A percentile compares a stretch with the other conserved stretches of the same genome.
Evolutionary conservation across 164 flowering plant species (phyloP).

Genomic region (Akebia trifoliata): DNA sequence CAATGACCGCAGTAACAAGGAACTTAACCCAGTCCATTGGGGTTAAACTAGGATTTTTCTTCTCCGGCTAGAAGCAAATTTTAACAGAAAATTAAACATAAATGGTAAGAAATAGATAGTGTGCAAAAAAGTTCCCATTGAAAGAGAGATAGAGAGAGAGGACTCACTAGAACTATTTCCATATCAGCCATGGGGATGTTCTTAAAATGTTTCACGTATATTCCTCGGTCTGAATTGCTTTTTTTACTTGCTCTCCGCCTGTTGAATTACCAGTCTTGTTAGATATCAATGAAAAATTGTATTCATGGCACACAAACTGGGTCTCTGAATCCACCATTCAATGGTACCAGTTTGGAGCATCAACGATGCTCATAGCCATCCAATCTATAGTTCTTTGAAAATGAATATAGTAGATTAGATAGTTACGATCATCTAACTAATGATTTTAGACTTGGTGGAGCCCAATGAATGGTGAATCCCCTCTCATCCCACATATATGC

Average conservation of each 20-base stretch:
- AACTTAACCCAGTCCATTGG: slow-evolving; percentile 99
- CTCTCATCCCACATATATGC: too few relatives aligned
- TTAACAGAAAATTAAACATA: slow-evolving; percentile 2
- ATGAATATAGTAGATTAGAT: too few relatives aligned
- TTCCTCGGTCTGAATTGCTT: slow-evolving; percentile 56
- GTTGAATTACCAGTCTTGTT: slow-evolving; percentile 16
- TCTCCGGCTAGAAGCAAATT: slow-evolving; percentile 63
- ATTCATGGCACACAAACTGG: not conserved
- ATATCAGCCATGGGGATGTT: slow-evolving; percentile 99
- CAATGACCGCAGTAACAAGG: slow-evolving; percentile 75
- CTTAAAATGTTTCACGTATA: slow-evolving; percentile 86
- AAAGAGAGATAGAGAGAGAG: not conserved
- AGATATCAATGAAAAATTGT: not conserved
- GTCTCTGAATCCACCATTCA: too few relatives aligned
- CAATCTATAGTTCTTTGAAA: too few relatives aligned
- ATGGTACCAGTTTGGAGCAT: too few relatives aligned
- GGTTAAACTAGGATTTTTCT: slow-evolving; percentile 93
- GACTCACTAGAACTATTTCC: slow-evolving; percentile 90
- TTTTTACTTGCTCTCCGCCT: slow-evolving; percentile 67
- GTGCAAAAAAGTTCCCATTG: too few relatives aligned
- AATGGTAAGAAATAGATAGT: slow-evolving; percentile 2
- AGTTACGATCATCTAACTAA: too few relatives aligned
- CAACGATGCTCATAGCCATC: too few relatives aligned
- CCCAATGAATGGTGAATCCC: too few relatives aligned
- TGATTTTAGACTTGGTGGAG: too few relatives aligned